Conservation (phyloP, 345 rosid species). For the Kernera saxatilis region DNA sequence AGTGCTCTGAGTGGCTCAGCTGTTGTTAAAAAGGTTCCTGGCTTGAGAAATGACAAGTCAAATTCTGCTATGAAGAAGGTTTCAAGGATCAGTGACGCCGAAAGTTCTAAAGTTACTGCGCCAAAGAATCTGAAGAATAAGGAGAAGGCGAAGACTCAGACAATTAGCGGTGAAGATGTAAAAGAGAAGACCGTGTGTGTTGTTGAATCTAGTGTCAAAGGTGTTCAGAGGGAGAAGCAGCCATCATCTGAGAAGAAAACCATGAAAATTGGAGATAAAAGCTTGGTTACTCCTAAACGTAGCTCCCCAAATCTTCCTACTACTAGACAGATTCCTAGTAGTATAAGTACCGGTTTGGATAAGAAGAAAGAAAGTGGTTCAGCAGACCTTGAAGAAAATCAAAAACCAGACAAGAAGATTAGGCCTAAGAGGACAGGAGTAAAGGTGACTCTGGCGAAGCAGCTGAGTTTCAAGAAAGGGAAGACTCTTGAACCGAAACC, state of each 20-base stretch:
- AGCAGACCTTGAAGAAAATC: slow-evolving; percentile 2
- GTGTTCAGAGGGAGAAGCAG: background rate
- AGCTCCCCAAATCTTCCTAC: background rate
- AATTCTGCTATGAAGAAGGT: slow-evolving; percentile 1
- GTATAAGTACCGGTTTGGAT: slow-evolving; percentile 7
- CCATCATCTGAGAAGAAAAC: slow-evolving; percentile 29
- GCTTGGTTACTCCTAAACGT: background rate
- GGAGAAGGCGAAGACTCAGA: slow-evolving; percentile 18
- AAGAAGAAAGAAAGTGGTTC: slow-evolving; percentile 14
- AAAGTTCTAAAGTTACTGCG: slow-evolving; percentile 17
- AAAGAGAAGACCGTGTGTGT: slow-evolving; percentile 44
- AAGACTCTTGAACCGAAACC: slow-evolving; percentile 44
- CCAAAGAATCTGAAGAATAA: slow-evolving; percentile 11
- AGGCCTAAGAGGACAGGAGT: slow-evolving; percentile 31
- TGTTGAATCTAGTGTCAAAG: slow-evolving; percentile 33
- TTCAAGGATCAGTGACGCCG: slow-evolving; percentile 16
- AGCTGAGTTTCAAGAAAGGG: slow-evolving; percentile 49
- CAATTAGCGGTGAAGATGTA: slow-evolving; percentile 18
- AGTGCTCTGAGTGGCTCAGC: slow-evolving; percentile 8
- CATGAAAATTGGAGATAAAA: background rate
- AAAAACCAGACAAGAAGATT: slow-evolving; percentile 10
- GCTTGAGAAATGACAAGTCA: slow-evolving; percentile 5
- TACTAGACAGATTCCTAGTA: slow-evolving; percentile 6
- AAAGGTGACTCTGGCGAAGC: slow-evolving; percentile 17
- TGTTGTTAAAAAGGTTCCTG: slow-evolving; percentile 17